Evolutionary conservation across 352 stramenopile species (phyloP).

Genomic region (Globisporangium emineosum): DNA sequence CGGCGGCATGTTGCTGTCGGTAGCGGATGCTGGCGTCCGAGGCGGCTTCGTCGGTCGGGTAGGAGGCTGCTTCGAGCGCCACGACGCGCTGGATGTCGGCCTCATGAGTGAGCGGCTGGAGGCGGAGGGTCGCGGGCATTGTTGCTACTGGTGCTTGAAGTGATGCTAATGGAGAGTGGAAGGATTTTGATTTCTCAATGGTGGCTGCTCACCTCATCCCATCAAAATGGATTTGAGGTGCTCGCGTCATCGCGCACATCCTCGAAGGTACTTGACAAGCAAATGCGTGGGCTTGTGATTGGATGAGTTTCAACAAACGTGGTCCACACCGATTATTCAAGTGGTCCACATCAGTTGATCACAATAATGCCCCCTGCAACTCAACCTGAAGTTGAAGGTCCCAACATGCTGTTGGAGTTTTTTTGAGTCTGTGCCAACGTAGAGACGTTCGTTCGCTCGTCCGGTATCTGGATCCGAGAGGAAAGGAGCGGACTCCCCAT

Average conservation of each 20-base stretch:
- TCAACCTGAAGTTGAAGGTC: neutral
- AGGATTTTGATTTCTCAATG: no score
- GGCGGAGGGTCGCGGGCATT: neutral
- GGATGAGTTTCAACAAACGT: neutral
- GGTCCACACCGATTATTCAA: neutral
- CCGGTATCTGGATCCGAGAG: neutral
- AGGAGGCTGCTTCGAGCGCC: conserved; percentile 58
- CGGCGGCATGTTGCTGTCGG: conserved; percentile 79
- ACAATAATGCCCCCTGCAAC: neutral
- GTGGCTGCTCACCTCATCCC: no score
- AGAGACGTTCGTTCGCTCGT: no score
- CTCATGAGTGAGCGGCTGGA: conserved; percentile 14
- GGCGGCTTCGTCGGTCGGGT: conserved; percentile 86
- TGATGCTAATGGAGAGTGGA: neutral
- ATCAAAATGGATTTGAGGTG: no score
- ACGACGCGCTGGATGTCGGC: conserved; percentile 38
- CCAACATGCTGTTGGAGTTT: no score
- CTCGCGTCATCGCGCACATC: no score
- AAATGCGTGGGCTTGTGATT: neutral
- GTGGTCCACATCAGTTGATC: conserved; percentile 1
- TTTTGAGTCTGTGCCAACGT: no score
- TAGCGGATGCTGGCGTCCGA: conserved; percentile 77
- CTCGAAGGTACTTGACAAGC: conserved; percentile 8
- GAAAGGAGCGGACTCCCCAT: neutral
- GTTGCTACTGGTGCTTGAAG: neutral